Percentiles rank a stretch among this genome's conserved stretches.
Evolutionary conservation across 2,329 filamentous ascomycete species (phyloP).

Genomic region (Fusarium sp.): DNA sequence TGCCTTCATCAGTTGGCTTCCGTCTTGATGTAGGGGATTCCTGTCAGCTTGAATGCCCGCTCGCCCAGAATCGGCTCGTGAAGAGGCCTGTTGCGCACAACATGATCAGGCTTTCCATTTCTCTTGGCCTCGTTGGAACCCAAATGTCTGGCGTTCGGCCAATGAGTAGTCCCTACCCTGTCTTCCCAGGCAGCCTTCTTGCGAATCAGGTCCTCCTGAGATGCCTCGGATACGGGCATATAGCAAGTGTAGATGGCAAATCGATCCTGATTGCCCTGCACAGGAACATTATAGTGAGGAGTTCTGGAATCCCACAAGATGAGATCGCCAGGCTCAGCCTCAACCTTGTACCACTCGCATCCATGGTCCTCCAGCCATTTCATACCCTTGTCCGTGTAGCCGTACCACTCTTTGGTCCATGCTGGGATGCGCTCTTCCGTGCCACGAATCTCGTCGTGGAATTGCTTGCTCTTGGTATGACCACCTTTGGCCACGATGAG

Average conservation of each 20-base stretch:
- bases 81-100: constrained; percentile 34
- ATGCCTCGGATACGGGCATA: constrained; percentile 39
- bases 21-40: constrained; percentile 43
- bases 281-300: constrained; percentile 60
- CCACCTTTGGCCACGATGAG: constrained; percentile 52
- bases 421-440: constrained; percentile 56
- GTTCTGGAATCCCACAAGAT: constrained; percentile 58
- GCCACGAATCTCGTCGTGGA: constrained; percentile 53
- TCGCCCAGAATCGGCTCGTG: constrained; percentile 37
- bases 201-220: constrained; percentile 56
- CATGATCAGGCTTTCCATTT: constrained; percentile 40
- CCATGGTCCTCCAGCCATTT: constrained; percentile 54
- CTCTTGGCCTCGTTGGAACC: constrained; percentile 40
- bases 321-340: constrained; percentile 61
- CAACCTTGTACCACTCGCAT: constrained; percentile 55
- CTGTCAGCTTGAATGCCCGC: constrained; percentile 45
- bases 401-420: constrained; percentile 54
- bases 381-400: constrained; percentile 56
- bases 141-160: constrained; percentile 54
- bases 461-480: constrained; percentile 49
- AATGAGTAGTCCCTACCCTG: constrained; percentile 59
- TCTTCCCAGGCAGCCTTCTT: constrained; percentile 60
- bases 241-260: constrained; percentile 53
- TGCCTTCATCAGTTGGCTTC: neutral
- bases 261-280: constrained; percentile 55